Evolutionary conservation across 2,329 filamentous ascomycete genomes (phyloP).

Genomic region (Monilinia fructicola): DNA sequence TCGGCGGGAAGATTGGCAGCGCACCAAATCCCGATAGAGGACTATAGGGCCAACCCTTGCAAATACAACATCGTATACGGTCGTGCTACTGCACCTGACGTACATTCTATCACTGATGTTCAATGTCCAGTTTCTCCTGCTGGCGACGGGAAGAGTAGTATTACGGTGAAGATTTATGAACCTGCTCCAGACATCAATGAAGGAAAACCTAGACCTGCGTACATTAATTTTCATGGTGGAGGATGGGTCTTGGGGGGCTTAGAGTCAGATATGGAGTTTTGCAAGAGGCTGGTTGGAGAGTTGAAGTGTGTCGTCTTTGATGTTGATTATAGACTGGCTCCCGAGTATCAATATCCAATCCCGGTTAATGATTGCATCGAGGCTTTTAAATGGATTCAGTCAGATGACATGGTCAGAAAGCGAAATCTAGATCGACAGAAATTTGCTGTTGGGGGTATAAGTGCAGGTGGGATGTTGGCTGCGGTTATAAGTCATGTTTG

Average conservation of each 20-base stretch:
- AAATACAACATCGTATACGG: slow-evolving; percentile 43
- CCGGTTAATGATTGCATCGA: slow-evolving; percentile 48
- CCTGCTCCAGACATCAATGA: slow-evolving; percentile 37
- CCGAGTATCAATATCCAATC: slow-evolving; percentile 48
- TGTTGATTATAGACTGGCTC: slow-evolving; percentile 47
- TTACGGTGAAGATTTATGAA: slow-evolving; percentile 45
- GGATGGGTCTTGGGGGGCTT: slow-evolving; percentile 47
- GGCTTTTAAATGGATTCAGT: slow-evolving; percentile 44
- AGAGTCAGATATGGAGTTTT: slow-evolving; percentile 43
- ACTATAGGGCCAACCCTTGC: slow-evolving; percentile 43
- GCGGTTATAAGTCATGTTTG: slow-evolving; percentile 30
- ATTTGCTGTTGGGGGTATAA: slow-evolving; percentile 30
- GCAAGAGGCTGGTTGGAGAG: slow-evolving; percentile 44
- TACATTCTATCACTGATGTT: slow-evolving; percentile 44
- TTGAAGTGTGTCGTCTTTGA: slow-evolving; percentile 46
- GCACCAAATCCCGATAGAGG: slow-evolving; percentile 41
- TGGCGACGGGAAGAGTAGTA: slow-evolving; percentile 40
- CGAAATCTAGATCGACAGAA: slow-evolving; percentile 27
- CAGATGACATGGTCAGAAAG: slow-evolving; percentile 29
- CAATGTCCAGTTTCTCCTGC: slow-evolving; percentile 42
- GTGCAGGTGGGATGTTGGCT: slow-evolving; percentile 30
- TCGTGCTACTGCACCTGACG: slow-evolving; percentile 40
- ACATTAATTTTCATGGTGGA: slow-evolving; percentile 41
- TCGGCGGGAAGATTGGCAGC: slow-evolving; percentile 45
- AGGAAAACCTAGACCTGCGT: slow-evolving; percentile 41